phyloP scores from a whole-genome alignment of 176 grass and related monocot species.

The Cocos nucifera region DNA sequence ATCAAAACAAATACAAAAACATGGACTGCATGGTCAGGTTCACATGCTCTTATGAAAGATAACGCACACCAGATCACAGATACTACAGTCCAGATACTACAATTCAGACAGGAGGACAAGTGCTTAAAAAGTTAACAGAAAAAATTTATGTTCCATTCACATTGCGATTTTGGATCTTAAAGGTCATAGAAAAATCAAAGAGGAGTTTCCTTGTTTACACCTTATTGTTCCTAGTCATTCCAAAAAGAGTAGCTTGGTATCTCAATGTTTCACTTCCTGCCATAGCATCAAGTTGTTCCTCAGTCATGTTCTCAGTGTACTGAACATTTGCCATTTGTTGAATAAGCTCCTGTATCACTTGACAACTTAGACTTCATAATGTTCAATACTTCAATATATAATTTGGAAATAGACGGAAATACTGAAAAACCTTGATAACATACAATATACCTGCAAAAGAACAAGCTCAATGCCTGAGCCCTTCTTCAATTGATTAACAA shows the following conservation, averaged over 20 bases:
- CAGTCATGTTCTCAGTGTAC: conserved; percentile 96
- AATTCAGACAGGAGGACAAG: too few species aligned
- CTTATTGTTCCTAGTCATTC: conserved; percentile 84
- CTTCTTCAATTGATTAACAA: conserved; percentile 97
- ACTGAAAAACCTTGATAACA: conserved; percentile 2
- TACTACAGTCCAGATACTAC: too few species aligned
- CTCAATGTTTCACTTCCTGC: conserved; percentile 90
- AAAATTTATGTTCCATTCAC: too few species aligned
- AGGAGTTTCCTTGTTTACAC: conserved; percentile 10
- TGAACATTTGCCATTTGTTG: conserved; percentile 99
- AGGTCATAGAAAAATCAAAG: too few species aligned
- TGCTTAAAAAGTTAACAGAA: too few species aligned
- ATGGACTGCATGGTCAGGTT: too few species aligned
- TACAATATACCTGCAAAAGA: conserved; percentile 65
- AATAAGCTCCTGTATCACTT: conserved; percentile 70
- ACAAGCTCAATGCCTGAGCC: conserved; percentile 81
- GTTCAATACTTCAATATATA: conserved; percentile 11
- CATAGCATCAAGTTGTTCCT: conserved; percentile 96
- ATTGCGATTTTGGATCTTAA: too few species aligned
- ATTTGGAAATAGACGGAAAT: background rate
- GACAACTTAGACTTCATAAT: conserved; percentile 7
- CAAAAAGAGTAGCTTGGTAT: conserved; percentile 78
- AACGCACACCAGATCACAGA: too few species aligned
- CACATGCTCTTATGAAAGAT: too few species aligned
- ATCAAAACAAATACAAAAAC: too few species aligned